Conservation (phyloP, 2,329 filamentous ascomycete genomes). For the Graphilbum sp. region DNA sequence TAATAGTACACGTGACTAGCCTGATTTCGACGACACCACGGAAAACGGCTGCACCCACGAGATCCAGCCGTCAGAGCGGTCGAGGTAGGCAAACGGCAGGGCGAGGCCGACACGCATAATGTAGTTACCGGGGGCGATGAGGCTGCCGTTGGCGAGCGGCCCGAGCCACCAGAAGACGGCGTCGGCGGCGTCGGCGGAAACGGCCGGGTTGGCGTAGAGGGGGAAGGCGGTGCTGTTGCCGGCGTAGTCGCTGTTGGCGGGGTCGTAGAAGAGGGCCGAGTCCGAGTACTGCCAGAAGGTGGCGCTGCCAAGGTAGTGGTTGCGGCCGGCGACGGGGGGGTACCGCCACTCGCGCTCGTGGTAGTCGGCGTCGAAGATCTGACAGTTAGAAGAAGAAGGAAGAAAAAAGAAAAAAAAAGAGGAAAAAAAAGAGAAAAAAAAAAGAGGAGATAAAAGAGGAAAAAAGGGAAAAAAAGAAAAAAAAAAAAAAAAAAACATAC, state of each 20-base stretch:
- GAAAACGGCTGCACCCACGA: no score
- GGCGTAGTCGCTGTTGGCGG: neutral
- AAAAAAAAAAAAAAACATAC: conserved; percentile 5
- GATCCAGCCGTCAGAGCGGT: conserved; percentile 3
- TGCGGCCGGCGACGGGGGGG: conserved; percentile 11
- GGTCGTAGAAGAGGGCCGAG: neutral
- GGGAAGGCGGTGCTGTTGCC: no score
- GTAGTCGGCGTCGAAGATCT: conserved; percentile 11
- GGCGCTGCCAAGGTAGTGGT: conserved; percentile 11
- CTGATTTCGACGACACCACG: no score
- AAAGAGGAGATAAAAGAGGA: neutral
- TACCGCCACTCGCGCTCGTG: conserved; percentile 12
- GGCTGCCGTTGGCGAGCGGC: conserved; percentile 14
- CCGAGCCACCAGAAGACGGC: conserved; percentile 8
- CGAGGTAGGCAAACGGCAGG: conserved; percentile 3
- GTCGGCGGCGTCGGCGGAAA: no score
- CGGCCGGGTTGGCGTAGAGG: no score
- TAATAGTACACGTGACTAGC: no score
- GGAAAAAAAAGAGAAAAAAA: neutral
- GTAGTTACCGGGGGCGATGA: conserved; percentile 18
- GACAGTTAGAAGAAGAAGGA: neutral
- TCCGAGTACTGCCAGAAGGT: conserved; percentile 3
- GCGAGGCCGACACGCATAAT: conserved; percentile 8
- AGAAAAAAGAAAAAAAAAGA: neutral
- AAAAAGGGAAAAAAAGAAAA: neutral